phyloP scores from a whole-genome alignment of 208 protist species.

The Leishmania tropica region DNA sequence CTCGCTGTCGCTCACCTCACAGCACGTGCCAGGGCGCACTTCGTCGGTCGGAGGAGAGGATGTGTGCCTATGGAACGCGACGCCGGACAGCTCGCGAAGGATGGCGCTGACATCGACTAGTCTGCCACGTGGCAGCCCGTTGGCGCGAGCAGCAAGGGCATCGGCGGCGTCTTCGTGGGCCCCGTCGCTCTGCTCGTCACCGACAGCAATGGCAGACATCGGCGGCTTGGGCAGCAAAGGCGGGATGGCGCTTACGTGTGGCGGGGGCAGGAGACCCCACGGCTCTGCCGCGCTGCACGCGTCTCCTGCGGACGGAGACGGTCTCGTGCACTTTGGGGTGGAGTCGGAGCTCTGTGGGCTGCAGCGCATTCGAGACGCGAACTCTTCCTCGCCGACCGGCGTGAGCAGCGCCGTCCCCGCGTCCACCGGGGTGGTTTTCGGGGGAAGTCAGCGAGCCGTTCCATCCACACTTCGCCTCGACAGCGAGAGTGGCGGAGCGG shows the following conservation, averaged over 20 bases:
- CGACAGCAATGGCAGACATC: neutral
- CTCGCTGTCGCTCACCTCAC: neutral
- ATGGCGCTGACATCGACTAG: neutral
- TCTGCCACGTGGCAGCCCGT: neutral
- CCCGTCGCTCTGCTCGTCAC: neutral
- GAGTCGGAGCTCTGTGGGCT: constrained; percentile 22
- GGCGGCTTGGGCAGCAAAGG: neutral
- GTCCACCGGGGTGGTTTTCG: neutral
- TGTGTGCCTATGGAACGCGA: neutral
- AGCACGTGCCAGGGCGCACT: neutral
- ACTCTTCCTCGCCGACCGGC: neutral
- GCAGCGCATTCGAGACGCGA: neutral
- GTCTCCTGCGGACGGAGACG: neutral
- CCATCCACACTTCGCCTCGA: neutral
- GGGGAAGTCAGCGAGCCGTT: neutral
- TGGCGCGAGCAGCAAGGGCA: neutral
- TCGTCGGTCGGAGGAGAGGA: neutral
- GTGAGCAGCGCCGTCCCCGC: neutral
- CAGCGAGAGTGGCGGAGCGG: neutral
- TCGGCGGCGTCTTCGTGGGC: neutral
- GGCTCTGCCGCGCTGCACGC: neutral
- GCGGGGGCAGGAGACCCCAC: neutral
- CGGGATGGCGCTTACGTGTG: neutral
- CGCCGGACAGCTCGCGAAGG: neutral
- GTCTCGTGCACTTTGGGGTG: constrained; percentile 1